A percentile compares a stretch with the other conserved stretches of the same genome.
phyloP scores from a whole-genome alignment of 2,329 filamentous ascomycete species.

The Xylariaceae sp. region DNA sequence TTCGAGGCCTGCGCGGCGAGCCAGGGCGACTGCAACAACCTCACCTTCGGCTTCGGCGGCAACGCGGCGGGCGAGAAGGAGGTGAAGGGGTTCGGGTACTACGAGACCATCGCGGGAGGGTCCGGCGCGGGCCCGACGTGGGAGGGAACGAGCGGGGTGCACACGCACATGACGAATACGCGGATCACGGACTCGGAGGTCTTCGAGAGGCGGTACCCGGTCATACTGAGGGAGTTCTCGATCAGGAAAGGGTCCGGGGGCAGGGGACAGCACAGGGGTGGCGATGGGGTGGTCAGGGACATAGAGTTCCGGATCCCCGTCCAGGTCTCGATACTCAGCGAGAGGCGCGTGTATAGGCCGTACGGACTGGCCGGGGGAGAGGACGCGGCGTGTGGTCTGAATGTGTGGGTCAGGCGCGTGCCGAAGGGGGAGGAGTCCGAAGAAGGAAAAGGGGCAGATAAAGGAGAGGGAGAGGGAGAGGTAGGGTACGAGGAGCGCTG shows the following conservation, averaged over 20 bases:
- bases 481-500: constrained; percentile 51
- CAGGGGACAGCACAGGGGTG: constrained; percentile 56
- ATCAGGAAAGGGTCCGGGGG: constrained; percentile 56
- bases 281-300: constrained; percentile 64
- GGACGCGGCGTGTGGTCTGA: constrained; percentile 72
- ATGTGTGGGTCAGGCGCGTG: constrained; percentile 79
- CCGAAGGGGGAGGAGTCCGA: constrained; percentile 34
- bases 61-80: constrained; percentile 49
- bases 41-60: constrained; percentile 72
- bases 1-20: constrained; percentile 69
- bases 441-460: constrained; percentile 12
- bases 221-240: constrained; percentile 60
- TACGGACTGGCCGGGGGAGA: constrained; percentile 82
- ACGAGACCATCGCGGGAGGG: constrained; percentile 73
- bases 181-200: constrained; percentile 70
- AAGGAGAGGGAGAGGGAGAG: constrained; percentile 19
- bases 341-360: constrained; percentile 64
- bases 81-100: constrained; percentile 69
- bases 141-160: constrained; percentile 64
- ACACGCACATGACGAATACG: constrained; percentile 75
- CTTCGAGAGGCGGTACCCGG: constrained; percentile 68
- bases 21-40: constrained; percentile 72
- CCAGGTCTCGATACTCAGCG: constrained; percentile 67
- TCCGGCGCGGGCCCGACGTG: constrained; percentile 62
- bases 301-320: constrained; percentile 70